Evolutionary conservation across 2,329 filamentous ascomycete species (phyloP), one percentile per base, ranked within the genome.

Genomic region (Aspergillus quadricinctus): DNA sequence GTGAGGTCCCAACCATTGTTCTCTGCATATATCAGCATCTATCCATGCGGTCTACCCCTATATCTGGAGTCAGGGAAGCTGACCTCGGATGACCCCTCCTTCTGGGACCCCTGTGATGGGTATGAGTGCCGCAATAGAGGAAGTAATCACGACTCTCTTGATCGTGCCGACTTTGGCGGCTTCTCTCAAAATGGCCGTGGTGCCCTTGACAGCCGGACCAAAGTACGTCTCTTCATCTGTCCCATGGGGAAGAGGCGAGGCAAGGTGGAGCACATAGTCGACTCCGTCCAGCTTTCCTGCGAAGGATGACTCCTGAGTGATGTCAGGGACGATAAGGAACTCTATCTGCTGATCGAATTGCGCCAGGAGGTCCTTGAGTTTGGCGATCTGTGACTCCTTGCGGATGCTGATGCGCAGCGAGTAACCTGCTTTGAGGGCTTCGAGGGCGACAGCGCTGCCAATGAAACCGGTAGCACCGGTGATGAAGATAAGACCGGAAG

Each of bases 401-500:
- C 65, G 65, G 17, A 66, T 56, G 46, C 50, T 43, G 10, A 67
- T 40, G 19, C 63, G 63, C 0, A 65, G 52, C 2, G 56, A 55
- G 31, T 67, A 62, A 2, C 63, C 63, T n/a, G 63, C 62, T 25
- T 58, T 56, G 9, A 67, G 49, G n/a, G 59, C 52, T 2, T 35
- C 37, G 4, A 50, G 49, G 14, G 58, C 58, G 4, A 60, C 55
- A 4, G 57, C 48, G 9, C 58, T 57, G n/a, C 65, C 65, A 37
- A 67, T 66, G 52, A 66, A 67, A 29, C 65, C 65, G 8, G 62
- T 66, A 7, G 61, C 57, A n/a, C 65, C 65, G 37, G 65, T 67
- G 28, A 67, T 60, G 31, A 66, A 63, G 27, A 65, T 29, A 3
- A 61, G 53, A 1, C 41, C 41, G 7, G 41, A 21, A 45, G 41